Evolutionary conservation across 176 grass and related monocot species (phyloP), one percentile per base, ranked within the genome.

Genomic region (Aegilops umbellulata): DNA sequence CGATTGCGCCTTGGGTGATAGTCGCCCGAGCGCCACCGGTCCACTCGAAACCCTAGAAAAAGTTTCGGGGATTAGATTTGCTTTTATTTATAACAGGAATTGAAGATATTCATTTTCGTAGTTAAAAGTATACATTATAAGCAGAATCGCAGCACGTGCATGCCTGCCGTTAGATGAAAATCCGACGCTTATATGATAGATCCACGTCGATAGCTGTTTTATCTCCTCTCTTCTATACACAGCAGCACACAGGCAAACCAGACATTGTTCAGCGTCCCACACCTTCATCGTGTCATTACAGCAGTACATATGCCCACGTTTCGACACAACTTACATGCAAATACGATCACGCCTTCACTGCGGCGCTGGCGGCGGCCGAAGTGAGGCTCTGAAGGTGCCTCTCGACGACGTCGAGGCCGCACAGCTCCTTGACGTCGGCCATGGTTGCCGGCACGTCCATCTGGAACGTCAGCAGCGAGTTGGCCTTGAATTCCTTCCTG

Each of bases 371-470:
- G n/a, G 47, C 47, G 66, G 8, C 22, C 14, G 22, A 47, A 8
- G 47, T 7, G 3, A 92, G 27, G 70, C 85, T 77, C 92, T 92
- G 74, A n/a, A 98, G 83, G 89, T 95, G 92, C 73, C 89, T 93
- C 89, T 98, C 95, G 0, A 98, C 89, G 57, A 94, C 86, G 84
- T 98, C 86, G 35, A 98, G 86, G 66, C 95, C 95, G 27, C 95
- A 98, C 22, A 98, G 91, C 77, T 98, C 89, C 89, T 98, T 98
- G 73, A 98, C 91, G 66, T 73, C n/a, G 13, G 93, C 80, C 93
- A 95, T 98, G 30, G 91, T 95, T 7, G 95, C 90, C 13, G 95
- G 95, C 60, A 93, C 95, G 51, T 95, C 77, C 89, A 98, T 88
- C 80, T 92, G 89, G 83, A 98, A 98, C 11, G 60, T 87, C 22